Conservation (phyloP, 495 filamentous ascomycete genomes). For the Copromyces sp. region DNA sequence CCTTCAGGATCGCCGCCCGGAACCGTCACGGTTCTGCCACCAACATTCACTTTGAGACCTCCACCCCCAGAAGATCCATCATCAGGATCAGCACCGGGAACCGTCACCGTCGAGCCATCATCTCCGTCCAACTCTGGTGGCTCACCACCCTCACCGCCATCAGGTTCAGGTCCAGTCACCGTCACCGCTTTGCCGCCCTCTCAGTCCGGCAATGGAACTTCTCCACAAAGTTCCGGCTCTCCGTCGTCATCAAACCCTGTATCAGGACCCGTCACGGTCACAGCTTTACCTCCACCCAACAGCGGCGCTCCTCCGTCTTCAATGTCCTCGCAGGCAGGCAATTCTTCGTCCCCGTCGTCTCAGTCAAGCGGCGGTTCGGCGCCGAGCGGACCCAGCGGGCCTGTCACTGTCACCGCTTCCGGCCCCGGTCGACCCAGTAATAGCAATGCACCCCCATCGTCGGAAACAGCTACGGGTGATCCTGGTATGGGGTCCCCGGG, state of each 20-base stretch:
- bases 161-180: not conserved
- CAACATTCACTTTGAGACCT: not conserved
- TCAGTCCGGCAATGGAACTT: not conserved
- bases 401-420: slow-evolving; percentile 7
- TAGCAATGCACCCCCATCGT: not conserved
- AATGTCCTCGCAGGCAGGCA: not conserved
- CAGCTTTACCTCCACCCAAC: not conserved
- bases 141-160: not conserved
- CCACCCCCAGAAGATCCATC: not conserved
- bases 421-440: not conserved
- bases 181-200: not conserved
- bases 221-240: not conserved
- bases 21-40: slow-evolving; percentile 7
- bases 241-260: not conserved
- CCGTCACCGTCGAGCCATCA: not conserved
- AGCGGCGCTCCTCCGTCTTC: not conserved
- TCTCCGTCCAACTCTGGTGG: not conserved
- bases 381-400: not conserved
- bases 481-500: not conserved
- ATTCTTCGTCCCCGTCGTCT: not conserved
- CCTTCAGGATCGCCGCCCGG: not conserved
- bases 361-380: not conserved
- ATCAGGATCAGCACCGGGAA: not conserved
- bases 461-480: not conserved
- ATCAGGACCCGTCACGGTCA: not conserved